These are phyloP conservation scores for Saccharum hybrid DNA, from an alignment of 202 grass and related monocot genomes.

Conservation along the genomic window DNA sequence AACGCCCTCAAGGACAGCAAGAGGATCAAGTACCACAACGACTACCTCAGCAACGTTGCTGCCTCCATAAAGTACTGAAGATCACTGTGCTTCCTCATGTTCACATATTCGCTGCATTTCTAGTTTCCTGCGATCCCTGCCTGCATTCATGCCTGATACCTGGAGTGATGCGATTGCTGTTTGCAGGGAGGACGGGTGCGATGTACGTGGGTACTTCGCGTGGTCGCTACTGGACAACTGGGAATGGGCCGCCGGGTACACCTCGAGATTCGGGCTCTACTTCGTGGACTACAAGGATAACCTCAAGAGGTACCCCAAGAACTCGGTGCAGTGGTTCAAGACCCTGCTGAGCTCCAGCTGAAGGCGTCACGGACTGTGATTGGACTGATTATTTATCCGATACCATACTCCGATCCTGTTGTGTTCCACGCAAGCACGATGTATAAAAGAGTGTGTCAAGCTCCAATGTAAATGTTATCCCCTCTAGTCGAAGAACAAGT, in stretches of 20 bases:
- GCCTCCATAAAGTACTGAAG: conserved; percentile 67
- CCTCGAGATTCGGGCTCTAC: conserved; percentile 85
- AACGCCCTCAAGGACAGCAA: conserved; percentile 82
- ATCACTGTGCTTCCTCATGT: background rate
- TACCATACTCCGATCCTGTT: background rate
- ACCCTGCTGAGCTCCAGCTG: conserved; percentile 59
- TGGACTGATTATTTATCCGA: background rate
- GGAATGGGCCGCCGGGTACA: conserved; percentile 91
- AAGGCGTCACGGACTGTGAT: background rate
- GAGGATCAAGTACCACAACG: conserved; percentile 86
- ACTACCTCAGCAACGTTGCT: conserved; percentile 72
- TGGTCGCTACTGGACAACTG: conserved; percentile 99
- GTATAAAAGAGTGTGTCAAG: background rate
- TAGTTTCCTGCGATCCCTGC: background rate
- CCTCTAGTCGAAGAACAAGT: too few species aligned
- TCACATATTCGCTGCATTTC: too few species aligned
- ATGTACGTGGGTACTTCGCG: conserved; percentile 90
- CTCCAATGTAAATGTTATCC: background rate
- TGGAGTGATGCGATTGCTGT: background rate
- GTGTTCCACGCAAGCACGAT: background rate
- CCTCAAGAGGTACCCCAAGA: conserved; percentile 90
- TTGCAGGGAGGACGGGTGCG: conserved; percentile 86
- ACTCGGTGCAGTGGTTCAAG: conserved; percentile 96
- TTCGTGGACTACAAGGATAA: conserved; percentile 85
- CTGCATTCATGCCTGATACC: background rate